These are phyloP conservation scores for Acer campestre DNA, from an alignment of 345 rosid genomes.

Conservation along the genomic window DNA sequence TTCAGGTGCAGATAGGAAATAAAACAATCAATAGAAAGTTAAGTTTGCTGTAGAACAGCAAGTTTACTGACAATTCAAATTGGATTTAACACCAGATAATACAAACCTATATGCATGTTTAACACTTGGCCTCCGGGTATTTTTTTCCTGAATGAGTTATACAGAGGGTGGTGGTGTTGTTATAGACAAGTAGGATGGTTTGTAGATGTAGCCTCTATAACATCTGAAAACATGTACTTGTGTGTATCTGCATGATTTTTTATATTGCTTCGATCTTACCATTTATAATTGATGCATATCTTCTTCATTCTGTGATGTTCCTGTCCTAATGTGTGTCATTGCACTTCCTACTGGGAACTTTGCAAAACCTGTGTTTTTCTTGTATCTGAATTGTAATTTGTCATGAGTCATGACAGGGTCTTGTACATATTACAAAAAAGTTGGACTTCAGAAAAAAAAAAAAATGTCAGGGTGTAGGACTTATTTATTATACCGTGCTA, in stretches of 20 bases:
- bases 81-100: neutral
- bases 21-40: neutral
- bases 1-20: neutral
- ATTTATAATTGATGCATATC: neutral
- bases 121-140: neutral
- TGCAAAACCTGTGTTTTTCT: neutral
- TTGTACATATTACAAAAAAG: neutral
- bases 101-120: neutral
- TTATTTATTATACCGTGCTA: neutral
- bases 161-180: neutral
- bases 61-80: neutral
- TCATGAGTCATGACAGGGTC: neutral
- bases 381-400: constrained; percentile 3
- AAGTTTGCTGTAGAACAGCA: neutral
- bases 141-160: neutral
- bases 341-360: neutral
- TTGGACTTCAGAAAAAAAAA: neutral
- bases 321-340: neutral
- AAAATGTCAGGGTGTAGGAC: neutral
- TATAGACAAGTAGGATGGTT: neutral
- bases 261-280: neutral
- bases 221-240: neutral
- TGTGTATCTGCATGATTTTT: neutral
- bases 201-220: neutral
- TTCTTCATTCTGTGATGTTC: neutral